Base-by-base conservation (phyloP, 2,329 filamentous ascomycete species). In the Paecilomyces dactylethromorphus region DNA sequence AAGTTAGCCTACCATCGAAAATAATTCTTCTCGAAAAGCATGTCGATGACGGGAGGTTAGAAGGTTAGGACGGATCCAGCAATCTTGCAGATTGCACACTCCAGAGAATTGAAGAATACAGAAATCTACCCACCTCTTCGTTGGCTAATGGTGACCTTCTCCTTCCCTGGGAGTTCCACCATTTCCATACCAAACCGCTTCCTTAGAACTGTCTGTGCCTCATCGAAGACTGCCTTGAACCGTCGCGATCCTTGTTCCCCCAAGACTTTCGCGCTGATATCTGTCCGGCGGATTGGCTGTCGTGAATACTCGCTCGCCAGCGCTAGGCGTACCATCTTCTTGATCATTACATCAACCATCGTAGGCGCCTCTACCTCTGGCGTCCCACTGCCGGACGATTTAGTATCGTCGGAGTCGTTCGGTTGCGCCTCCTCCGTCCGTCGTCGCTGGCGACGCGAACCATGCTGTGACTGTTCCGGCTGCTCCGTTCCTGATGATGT, bases 161-260 rank as follows among this genome's bases (percentile, higher is more conserved):
- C 93, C 68, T 84, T 84, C 1, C 83, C 80, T 0, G 94, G 92
- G 55, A 97, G 80, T 75, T 97, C 92, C 3, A 85, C 81, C 81
- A 99, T 84, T 71, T 92, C 84, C 92, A 97, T 96, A n/a, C 94
- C 94, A 75, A 96, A 97, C 1, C 87, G 82, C 1, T 78, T 77
- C 54, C 82, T 79, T 39, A 99, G 78, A 64, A 89, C 84, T 33
- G 79, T 75, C 72, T 99, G 93, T 50, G 93, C 91, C 49, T 83
- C 79, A 0, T 84, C 83, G 68, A 96, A 97, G 3, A 97, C 85
- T 12, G 77, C 73, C 70, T 86, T 92, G 72, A 97, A 97, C 35
- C 86, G 79, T 32, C 88, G 81, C 6, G 85, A 78, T 8, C 87
- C 83, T 53, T 86, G 82, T 18, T 82, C 78, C 0, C 89, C 90